These are phyloP conservation scores for Petasospora fabianii DNA, from an alignment of 1,139 yeast genomes.

Conservation along the genomic window DNA sequence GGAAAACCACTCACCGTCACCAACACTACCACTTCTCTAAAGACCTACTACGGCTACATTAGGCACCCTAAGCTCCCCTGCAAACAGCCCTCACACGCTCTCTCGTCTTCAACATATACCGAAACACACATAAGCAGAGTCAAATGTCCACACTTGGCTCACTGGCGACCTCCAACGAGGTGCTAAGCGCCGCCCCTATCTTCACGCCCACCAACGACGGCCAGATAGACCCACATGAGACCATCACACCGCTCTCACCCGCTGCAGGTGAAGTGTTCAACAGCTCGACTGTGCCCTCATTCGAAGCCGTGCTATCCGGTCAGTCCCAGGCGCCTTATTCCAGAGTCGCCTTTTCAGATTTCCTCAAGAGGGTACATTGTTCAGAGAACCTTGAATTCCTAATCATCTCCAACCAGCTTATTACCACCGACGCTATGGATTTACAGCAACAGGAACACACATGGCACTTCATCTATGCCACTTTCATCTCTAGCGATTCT, in stretches of 20 bases:
- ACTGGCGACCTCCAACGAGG: not conserved
- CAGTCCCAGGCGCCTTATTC: slow-evolving; percentile 24
- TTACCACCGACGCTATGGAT: slow-evolving; percentile 7
- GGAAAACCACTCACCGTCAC: not conserved
- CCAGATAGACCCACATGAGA: slow-evolving; percentile 3
- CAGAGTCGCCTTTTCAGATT: slow-evolving; percentile 25
- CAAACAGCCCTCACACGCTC: not conserved
- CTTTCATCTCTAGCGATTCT: slow-evolving; percentile 23
- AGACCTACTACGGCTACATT: too few species aligned
- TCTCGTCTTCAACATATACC: too few species aligned
- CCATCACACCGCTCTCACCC: slow-evolving; percentile 10
- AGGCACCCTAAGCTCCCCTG: not conserved
- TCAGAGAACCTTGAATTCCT: slow-evolving; percentile 27
- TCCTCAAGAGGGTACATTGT: slow-evolving; percentile 23
- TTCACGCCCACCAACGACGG: not conserved
- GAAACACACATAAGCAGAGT: not conserved
- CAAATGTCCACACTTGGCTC: slow-evolving; percentile 6
- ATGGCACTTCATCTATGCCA: slow-evolving; percentile 22
- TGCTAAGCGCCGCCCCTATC: not conserved
- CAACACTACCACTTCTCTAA: too few species aligned
- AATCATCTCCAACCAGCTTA: slow-evolving; percentile 19
- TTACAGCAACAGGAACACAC: slow-evolving; percentile 12
- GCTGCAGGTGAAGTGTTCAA: slow-evolving; percentile 8
- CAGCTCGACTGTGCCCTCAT: slow-evolving; percentile 14
- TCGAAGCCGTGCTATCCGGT: slow-evolving; percentile 23